Evolutionary conservation across 139 green algal species (phyloP).

Genomic region (Chlamydomonas sp.): DNA sequence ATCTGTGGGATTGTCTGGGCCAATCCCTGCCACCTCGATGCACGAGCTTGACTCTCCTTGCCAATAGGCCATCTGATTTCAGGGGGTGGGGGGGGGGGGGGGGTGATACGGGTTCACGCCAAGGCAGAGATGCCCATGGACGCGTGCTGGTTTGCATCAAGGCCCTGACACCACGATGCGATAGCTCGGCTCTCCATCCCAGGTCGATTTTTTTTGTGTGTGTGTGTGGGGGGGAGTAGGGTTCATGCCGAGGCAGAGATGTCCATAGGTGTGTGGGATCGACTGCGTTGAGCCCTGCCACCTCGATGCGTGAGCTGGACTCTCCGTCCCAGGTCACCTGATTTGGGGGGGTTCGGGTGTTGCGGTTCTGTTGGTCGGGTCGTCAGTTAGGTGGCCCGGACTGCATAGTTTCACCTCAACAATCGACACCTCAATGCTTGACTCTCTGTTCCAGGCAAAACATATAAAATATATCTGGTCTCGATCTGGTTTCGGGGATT

Average conservation of each 20-base stretch:
- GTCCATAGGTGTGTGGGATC: not conserved
- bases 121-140: not conserved
- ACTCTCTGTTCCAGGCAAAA: not conserved
- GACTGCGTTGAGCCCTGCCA: not conserved
- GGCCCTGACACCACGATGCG: not conserved
- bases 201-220: not conserved
- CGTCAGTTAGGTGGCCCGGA: not conserved
- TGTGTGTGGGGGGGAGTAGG: not conserved
- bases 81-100: too few relatives aligned
- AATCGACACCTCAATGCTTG: not conserved
- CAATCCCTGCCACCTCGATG: not conserved
- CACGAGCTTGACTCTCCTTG: not conserved
- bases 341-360: not conserved
- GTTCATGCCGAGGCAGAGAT: not conserved
- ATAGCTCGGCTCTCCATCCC: not conserved
- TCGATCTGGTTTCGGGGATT: too few relatives aligned
- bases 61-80: not conserved
- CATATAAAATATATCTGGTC: too few relatives aligned
- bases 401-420: not conserved
- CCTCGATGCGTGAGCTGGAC: not conserved
- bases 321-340: constrained; percentile 5
- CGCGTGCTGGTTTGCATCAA: not conserved
- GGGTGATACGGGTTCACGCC: not conserved
- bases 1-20: not conserved
- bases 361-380: not conserved